Conservation (phyloP, 2,329 filamentous ascomycete genomes). For the Nemania sp. region DNA sequence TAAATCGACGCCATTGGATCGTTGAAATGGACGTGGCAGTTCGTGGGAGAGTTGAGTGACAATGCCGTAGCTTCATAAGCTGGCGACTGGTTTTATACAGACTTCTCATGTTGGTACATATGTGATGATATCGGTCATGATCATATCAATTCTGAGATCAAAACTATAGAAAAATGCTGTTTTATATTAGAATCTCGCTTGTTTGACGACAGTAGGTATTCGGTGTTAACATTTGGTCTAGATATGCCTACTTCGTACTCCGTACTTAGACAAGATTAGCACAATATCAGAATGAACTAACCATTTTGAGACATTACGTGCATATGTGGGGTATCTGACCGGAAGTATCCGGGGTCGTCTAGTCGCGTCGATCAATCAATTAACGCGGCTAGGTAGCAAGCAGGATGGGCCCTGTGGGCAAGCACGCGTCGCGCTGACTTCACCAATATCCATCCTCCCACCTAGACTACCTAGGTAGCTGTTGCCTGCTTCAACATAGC, state of each 20-base stretch:
- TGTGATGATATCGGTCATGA: slow-evolving; percentile 4
- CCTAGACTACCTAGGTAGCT: neutral
- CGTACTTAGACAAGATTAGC: too few species aligned
- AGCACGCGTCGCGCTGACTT: slow-evolving; percentile 19
- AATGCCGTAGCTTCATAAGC: slow-evolving; percentile 5
- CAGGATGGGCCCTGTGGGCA: neutral
- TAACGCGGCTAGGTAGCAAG: slow-evolving; percentile 29
- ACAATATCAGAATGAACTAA: too few species aligned
- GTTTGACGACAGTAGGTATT: too few species aligned
- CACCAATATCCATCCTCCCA: slow-evolving; percentile 1
- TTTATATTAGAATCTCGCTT: too few species aligned
- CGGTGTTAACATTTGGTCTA: too few species aligned
- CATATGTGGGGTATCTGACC: slow-evolving; percentile 7
- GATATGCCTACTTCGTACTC: too few species aligned
- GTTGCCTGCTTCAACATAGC: slow-evolving; percentile 8
- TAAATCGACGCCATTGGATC: neutral
- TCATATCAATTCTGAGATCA: neutral
- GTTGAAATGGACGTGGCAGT: neutral
- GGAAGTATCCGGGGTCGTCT: neutral
- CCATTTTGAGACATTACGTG: too few species aligned
- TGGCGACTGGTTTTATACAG: slow-evolving; percentile 5
- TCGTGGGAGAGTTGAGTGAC: neutral
- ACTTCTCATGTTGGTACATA: slow-evolving; percentile 14
- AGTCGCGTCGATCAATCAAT: slow-evolving; percentile 32
- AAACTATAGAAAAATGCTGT: neutral